These are phyloP conservation scores for Fusarium oligoseptatum DNA, from an alignment of 2,329 filamentous ascomycete genomes.

Conservation along the genomic window DNA sequence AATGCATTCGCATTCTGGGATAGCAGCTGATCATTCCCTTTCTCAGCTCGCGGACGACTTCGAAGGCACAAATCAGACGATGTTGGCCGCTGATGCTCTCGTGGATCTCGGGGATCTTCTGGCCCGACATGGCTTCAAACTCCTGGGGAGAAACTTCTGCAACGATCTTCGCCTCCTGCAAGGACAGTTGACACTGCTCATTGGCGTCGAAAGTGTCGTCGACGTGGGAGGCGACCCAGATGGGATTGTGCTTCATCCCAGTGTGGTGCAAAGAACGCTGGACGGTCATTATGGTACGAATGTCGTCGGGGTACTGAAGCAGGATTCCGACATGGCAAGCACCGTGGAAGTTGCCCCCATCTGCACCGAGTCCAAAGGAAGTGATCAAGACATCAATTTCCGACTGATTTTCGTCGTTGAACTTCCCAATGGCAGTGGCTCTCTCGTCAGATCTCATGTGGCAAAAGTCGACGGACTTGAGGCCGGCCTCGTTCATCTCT, in stretches of 20 bases:
- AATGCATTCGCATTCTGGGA: background rate
- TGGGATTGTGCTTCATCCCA: background rate
- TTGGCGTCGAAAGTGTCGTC: background rate
- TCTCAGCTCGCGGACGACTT: accelerated
- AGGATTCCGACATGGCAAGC: background rate
- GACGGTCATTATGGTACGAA: background rate
- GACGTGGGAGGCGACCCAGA: background rate
- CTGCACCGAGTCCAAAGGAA: background rate
- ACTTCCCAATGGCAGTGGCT: accelerated
- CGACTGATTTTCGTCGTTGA: background rate
- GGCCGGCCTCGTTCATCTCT: background rate
- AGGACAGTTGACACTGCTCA: background rate
- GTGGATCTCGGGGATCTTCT: background rate
- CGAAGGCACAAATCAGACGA: background rate
- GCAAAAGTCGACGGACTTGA: background rate
- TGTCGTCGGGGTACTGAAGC: background rate
- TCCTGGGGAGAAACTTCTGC: too few species aligned
- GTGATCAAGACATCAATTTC: background rate
- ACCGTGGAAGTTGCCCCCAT: background rate
- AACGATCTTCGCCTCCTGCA: too few species aligned
- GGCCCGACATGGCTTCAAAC: too few species aligned
- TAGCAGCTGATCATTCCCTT: background rate
- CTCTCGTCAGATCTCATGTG: background rate
- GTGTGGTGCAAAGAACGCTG: too few species aligned
- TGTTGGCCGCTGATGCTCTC: background rate